Evolutionary conservation across 768 basidiomycete species (phyloP), one percentile per base, ranked within the genome.

Genomic region (Tylopilus felleus): DNA sequence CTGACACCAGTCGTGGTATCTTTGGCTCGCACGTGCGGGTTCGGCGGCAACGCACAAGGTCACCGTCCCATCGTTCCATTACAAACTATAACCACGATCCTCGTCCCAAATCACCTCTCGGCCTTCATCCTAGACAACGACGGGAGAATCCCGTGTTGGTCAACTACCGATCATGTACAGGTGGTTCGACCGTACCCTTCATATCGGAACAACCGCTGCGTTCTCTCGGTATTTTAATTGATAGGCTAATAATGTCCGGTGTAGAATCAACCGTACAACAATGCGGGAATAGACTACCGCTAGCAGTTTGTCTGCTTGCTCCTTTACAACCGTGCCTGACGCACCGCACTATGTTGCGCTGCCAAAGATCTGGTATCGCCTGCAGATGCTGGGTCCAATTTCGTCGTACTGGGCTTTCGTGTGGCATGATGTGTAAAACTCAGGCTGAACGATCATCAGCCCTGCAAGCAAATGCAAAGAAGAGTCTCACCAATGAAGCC

Each of bases 351-450:
- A 90, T 35, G 88, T 90, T 40, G 88, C 89, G 65, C 88, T 91
- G 56, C 93, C 93, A 64, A 95, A 95, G 61, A 95, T 94, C 71
- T 92, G 88, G 78, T 94, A 95, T 56, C 93, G 81, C 67, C 93
- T 81, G 74, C 90, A 93, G 62, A 95, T 93, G 67, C 88, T 91
- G 14, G 93, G 93, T 16, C 92, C 93, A 51, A 93, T 80, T 73
- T 94, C 92, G 67, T 94, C 93, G 67, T 96, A 97, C 63, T 97
- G 92, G 21, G 89, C 91, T 69, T 94, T 92, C 46, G 90, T 92
- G 74, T 94, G 94, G 73, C 93, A 95, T 47, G 85, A 94, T 7
- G 86, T 85, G 74, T 95, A 95, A 71, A 98, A 98, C 64, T 96
- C 94, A 62, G 95, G 93, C 90, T 95, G 64, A 22, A 58, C 51